Percentiles rank a stretch among this genome's conserved stretches.
Evolutionary conservation across 139 green algal genomes (phyloP).

Genomic region (Chlorella sp.): DNA sequence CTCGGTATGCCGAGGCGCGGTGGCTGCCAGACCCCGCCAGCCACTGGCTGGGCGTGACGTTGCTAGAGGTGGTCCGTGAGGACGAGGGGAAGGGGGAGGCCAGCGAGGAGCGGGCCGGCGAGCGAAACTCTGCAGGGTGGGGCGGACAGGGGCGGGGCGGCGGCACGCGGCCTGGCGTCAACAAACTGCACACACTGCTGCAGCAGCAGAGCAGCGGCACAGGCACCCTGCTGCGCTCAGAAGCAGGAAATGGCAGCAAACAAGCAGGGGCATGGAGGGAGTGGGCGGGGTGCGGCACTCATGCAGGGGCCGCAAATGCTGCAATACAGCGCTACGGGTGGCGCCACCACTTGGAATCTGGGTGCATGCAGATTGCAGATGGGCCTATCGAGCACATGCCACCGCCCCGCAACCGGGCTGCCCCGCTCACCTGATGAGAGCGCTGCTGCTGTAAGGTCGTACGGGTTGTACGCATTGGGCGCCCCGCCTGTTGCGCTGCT

Average conservation of each 20-base stretch:
- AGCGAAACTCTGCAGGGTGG: constrained; percentile 23
- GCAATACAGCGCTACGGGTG: not conserved
- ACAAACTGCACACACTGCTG: too few species aligned
- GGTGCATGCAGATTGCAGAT: not conserved
- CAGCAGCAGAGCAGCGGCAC: too few species aligned
- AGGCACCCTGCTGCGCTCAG: too few species aligned
- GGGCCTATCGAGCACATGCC: too few species aligned
- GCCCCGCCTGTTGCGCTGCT: constrained; percentile 1
- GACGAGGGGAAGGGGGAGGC: constrained; percentile 14
- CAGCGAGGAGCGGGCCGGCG: constrained; percentile 8
- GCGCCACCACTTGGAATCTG: not conserved
- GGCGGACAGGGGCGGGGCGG: too few species aligned
- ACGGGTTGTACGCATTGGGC: constrained; percentile 19
- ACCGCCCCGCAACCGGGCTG: not conserved
- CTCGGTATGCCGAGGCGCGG: constrained; percentile 5
- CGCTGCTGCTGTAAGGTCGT: constrained; percentile 9
- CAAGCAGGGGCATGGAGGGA: not conserved
- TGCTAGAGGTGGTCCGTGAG: not conserved
- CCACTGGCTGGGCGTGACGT: constrained; percentile 10
- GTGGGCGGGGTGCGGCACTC: not conserved
- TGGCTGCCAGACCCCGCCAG: not conserved
- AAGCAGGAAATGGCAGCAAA: too few species aligned
- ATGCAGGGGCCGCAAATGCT: not conserved
- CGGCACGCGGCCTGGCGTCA: too few species aligned
- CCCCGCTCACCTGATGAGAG: constrained; percentile 2